Conservation (phyloP, 2,329 filamentous ascomycete genomes). For the Chalaropsis thielavioides region DNA sequence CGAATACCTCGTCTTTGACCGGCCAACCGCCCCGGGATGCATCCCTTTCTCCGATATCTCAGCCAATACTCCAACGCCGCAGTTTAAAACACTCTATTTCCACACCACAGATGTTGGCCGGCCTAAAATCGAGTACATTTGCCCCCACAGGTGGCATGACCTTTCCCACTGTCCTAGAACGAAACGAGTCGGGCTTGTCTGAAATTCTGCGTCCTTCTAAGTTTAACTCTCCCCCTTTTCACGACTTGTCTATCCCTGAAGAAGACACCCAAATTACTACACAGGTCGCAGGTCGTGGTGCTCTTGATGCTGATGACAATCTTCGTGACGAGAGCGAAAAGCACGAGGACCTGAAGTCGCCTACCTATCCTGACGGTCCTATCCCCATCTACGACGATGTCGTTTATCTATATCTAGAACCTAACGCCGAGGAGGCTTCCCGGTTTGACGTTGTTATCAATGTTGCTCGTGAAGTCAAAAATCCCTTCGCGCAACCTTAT, state of each 20-base stretch:
- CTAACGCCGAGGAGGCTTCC: constrained; percentile 60
- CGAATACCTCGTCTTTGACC: constrained; percentile 44
- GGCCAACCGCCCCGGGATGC: constrained; percentile 37
- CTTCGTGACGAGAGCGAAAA: constrained; percentile 51
- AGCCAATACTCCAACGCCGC: constrained; percentile 46
- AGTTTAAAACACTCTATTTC: constrained; percentile 54
- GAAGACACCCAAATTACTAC: constrained; percentile 45
- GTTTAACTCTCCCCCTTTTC: constrained; percentile 23
- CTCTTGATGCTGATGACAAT: constrained; percentile 32
- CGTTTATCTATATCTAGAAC: constrained; percentile 67
- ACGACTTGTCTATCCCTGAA: constrained; percentile 25
- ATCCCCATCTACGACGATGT: constrained; percentile 68
- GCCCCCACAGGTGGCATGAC: constrained; percentile 49
- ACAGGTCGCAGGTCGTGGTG: constrained; percentile 46
- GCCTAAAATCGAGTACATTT: constrained; percentile 43
- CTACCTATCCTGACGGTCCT: constrained; percentile 68
- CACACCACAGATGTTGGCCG: constrained; percentile 50
- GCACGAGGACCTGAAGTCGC: constrained; percentile 66
- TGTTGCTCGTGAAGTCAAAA: constrained; percentile 66
- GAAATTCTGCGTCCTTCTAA: constrained; percentile 41
- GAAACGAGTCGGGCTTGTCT: constrained; percentile 46
- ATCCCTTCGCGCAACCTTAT: constrained; percentile 45
- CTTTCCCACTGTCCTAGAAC: constrained; percentile 45
- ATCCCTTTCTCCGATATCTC: constrained; percentile 39
- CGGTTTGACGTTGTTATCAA: constrained; percentile 75